phyloP scores from a whole-genome alignment of 2,329 filamentous ascomycete genomes.

The Xylariaceae sp. region DNA sequence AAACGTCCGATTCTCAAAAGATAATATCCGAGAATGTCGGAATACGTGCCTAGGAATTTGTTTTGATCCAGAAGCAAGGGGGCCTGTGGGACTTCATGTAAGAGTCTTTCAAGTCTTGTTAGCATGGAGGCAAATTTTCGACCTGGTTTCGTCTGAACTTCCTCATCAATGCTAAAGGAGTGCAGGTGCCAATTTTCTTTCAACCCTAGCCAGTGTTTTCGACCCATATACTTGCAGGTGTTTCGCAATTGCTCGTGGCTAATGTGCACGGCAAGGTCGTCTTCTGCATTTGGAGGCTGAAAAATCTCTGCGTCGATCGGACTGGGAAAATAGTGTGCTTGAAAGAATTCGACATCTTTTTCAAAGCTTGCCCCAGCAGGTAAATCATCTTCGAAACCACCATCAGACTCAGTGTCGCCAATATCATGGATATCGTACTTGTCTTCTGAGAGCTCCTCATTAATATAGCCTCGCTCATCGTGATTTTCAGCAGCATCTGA shows the following conservation, averaged over 20 bases:
- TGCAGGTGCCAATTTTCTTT: conserved; percentile 14
- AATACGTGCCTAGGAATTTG: conserved; percentile 19
- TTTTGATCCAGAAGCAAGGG: conserved; percentile 20
- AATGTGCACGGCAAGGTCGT: conserved; percentile 15
- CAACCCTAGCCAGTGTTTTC: conserved; percentile 16
- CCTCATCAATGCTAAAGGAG: conserved; percentile 8
- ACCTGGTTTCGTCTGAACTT: conserved; percentile 11
- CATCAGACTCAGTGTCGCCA: conserved; percentile 10
- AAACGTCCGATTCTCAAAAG: conserved; percentile 16
- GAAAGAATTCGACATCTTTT: conserved; percentile 19
- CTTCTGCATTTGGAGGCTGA: conserved; percentile 13
- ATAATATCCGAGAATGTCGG: conserved; percentile 20
- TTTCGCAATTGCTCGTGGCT: conserved; percentile 9
- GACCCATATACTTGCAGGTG: conserved; percentile 16
- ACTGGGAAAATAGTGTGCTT: conserved; percentile 6
- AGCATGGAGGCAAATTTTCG: conserved; percentile 16
- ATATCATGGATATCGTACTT: conserved; percentile 1
- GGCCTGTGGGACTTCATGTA: conserved; percentile 12
- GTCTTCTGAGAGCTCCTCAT: conserved; percentile 1
- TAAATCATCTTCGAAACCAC: conserved; percentile 7
- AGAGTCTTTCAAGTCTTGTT: conserved; percentile 21
- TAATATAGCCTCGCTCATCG: not conserved
- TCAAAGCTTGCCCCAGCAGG: conserved; percentile 16
- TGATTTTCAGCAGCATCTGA: not conserved
- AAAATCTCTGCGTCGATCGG: conserved; percentile 12